Evolutionary conservation across 495 filamentous ascomycete genomes (phyloP).

Genomic region (Tuber calosporum): DNA sequence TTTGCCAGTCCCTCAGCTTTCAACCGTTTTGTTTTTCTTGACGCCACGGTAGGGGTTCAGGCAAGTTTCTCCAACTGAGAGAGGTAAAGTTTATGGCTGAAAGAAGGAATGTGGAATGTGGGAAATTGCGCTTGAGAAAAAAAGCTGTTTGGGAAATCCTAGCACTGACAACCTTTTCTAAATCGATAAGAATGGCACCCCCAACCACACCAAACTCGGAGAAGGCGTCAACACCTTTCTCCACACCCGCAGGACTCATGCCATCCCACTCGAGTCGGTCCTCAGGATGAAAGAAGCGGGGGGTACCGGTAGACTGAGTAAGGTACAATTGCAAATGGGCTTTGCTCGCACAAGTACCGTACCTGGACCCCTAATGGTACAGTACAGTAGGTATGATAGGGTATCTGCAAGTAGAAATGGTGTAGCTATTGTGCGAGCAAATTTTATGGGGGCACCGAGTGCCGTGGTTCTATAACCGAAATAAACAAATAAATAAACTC

Average conservation of each 20-base stretch:
- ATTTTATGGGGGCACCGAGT: neutral
- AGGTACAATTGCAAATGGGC: neutral
- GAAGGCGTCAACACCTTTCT: conserved; percentile 1
- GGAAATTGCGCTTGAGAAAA: neutral
- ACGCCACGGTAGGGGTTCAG: neutral
- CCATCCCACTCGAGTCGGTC: neutral
- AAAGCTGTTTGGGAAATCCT: neutral
- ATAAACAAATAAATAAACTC: too few relatives aligned
- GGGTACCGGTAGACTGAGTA: neutral
- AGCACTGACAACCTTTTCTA: neutral
- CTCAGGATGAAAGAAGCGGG: neutral
- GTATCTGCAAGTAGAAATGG: neutral
- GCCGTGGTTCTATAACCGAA: neutral
- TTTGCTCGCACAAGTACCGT: neutral
- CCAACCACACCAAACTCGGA: neutral
- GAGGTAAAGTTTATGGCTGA: neutral
- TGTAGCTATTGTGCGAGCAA: neutral
- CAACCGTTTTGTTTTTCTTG: neutral
- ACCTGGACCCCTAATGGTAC: neutral
- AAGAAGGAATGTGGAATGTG: neutral
- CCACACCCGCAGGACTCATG: neutral
- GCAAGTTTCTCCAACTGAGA: neutral
- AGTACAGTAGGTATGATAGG: neutral
- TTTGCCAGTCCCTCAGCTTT: neutral
- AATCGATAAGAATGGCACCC: neutral